Evolutionary conservation across 164 flowering plant genomes (phyloP), one percentile per base, ranked within the genome.

Genomic region (Berberis vulgaris): DNA sequence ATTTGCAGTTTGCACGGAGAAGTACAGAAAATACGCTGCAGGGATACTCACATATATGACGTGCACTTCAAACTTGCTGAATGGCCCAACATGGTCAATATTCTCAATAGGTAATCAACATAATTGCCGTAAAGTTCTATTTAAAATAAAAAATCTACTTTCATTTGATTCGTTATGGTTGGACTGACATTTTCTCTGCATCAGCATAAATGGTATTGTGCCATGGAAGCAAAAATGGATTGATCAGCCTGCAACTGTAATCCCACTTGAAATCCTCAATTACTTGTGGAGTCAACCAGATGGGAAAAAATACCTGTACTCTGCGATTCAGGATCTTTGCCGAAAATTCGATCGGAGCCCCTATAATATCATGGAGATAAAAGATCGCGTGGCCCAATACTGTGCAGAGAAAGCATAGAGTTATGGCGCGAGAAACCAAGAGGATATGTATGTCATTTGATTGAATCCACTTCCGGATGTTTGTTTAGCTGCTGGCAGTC

Each of bases 61-160:
- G 77, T 74, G 56, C 67, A 76, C 54, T 82, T 70, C 65, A 42
- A 49, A 4, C 11, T 70, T 43, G 5, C 47, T 7, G 83, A 82
- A 49, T 80, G 79, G 83, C 77, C 80, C 41, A 74, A 73, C 66
- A 82, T 82, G 83, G 63, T 76, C 57, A 61, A 68, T 13, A 80
- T 80, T 64, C 67, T 82, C 43, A 82, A 80, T 57, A 71, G 76
- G 86, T 82, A 71, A 49, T 47, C 43, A 26, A 42, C 45, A 13
- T 44, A 47, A 50, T 11, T 46, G 60, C 4, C 2, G 7, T 63
- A 26, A 10, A 45, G 3, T 26, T 10, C 10, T 50, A 1, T 50
- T 0, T n/a, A n/a, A 10, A 7, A 26, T 4, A 7, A 26, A 10
- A 10, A 10, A 26, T 50, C n/a, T 10, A 50, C n/a, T 50, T 10